These are phyloP conservation scores for Tothia fuscella DNA, from an alignment of 2,329 filamentous ascomycete genomes.

Conservation along the genomic window DNA sequence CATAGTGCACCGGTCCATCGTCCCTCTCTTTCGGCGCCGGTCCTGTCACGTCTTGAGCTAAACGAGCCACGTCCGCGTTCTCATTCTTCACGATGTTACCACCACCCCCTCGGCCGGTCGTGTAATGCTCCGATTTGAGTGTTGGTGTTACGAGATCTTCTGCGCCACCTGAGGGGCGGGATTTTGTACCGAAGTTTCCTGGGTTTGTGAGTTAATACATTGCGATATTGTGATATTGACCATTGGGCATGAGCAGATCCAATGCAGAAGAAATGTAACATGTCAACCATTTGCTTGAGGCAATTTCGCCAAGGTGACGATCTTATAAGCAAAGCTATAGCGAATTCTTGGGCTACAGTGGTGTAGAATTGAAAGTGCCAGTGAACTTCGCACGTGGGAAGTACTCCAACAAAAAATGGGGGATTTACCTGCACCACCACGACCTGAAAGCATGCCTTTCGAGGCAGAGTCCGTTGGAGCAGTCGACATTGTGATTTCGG, in stretches of 20 bases:
- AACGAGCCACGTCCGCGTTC: slow-evolving; percentile 55
- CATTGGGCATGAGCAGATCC: too few relatives aligned
- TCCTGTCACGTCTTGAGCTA: slow-evolving; percentile 70
- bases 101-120: slow-evolving; percentile 76
- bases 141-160: slow-evolving; percentile 69
- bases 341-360: neutral
- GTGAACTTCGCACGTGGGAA: too few relatives aligned
- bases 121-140: slow-evolving; percentile 73
- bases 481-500: neutral
- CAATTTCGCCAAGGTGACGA: too few relatives aligned
- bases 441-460: slow-evolving; percentile 42
- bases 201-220: too few relatives aligned
- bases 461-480: neutral
- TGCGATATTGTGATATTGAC: too few relatives aligned
- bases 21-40: slow-evolving; percentile 37
- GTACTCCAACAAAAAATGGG: too few relatives aligned
- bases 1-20: slow-evolving; percentile 51
- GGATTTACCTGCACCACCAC: slow-evolving; percentile 58
- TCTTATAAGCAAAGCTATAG: neutral
- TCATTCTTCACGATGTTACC: slow-evolving; percentile 82
- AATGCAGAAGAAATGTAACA: too few relatives aligned
- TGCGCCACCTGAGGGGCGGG: slow-evolving; percentile 23
- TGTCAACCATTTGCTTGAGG: too few relatives aligned
- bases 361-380: too few relatives aligned
- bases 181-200: slow-evolving; percentile 35